Conservation (phyloP, 176 grass and related monocot species). For the Olyra latifolia region DNA sequence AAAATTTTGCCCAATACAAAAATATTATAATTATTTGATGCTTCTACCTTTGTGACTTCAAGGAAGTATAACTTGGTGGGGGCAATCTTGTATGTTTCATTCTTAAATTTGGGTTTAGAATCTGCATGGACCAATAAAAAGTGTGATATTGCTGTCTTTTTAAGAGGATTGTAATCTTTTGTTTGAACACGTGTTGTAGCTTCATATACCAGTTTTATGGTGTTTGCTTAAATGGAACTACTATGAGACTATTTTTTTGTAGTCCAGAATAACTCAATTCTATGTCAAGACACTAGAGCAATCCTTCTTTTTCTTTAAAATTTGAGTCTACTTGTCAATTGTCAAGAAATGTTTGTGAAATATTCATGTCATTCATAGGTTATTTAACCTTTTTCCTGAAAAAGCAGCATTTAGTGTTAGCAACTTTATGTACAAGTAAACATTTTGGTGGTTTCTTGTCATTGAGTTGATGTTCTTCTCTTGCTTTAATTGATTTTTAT, state of each 20-base stretch:
- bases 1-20: not conserved
- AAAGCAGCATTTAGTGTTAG: not conserved
- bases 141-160: not conserved
- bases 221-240: not conserved
- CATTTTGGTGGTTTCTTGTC: not conserved
- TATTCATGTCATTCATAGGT: not conserved
- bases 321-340: not conserved
- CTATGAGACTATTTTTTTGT: not conserved
- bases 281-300: not conserved
- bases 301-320: not conserved
- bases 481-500: not conserved
- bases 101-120: not conserved
- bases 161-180: not conserved
- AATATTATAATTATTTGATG: not conserved
- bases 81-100: not conserved
- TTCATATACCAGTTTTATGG: not conserved
- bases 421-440: not conserved
- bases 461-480: not conserved
- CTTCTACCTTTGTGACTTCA: not conserved
- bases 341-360: not conserved
- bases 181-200: not conserved
- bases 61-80: not conserved
- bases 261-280: constrained; percentile 2
- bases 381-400: not conserved
- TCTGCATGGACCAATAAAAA: constrained; percentile 1